phyloP scores from a whole-genome alignment of 305 asterid species.

The Solanum hybrid region DNA sequence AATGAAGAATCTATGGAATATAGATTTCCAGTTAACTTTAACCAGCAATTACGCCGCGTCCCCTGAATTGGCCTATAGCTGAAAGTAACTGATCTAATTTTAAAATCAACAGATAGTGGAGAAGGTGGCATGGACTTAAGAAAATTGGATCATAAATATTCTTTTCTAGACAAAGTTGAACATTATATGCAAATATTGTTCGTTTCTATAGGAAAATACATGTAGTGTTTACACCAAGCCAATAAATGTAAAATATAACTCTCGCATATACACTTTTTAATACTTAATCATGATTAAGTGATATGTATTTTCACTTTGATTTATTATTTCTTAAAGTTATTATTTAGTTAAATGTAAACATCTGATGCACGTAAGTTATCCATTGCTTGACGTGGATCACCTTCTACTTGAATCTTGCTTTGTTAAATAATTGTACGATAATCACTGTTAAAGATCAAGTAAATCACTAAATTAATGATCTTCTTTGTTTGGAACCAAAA shows the following conservation, averaged over 20 bases:
- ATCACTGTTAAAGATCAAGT: conserved; percentile 15
- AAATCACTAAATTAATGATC: conserved; percentile 7
- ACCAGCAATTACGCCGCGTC: conserved; percentile 16
- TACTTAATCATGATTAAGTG: neutral
- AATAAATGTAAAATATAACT: neutral
- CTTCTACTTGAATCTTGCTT: neutral
- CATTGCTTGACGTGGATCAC: neutral
- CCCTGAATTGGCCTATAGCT: conserved; percentile 17
- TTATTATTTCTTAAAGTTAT: neutral
- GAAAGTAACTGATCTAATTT: conserved; percentile 18
- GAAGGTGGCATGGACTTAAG: conserved; percentile 13
- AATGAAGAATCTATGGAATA: neutral
- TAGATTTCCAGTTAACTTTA: neutral
- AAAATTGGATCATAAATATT: neutral
- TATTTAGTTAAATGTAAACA: neutral
- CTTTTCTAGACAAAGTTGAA: conserved; percentile 1
- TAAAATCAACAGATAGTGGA: neutral
- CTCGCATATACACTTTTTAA: neutral
- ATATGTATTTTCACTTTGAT: neutral
- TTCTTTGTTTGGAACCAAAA: conserved; percentile 14
- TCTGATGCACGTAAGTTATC: neutral
- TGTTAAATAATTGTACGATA: neutral
- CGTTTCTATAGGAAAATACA: neutral
- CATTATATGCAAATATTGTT: neutral
- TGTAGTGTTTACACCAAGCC: neutral